Percentiles rank a stretch among this genome's conserved stretches.
Evolutionary conservation across 352 stramenopile genomes (phyloP).

Genomic region (Pythium oligandrum): DNA sequence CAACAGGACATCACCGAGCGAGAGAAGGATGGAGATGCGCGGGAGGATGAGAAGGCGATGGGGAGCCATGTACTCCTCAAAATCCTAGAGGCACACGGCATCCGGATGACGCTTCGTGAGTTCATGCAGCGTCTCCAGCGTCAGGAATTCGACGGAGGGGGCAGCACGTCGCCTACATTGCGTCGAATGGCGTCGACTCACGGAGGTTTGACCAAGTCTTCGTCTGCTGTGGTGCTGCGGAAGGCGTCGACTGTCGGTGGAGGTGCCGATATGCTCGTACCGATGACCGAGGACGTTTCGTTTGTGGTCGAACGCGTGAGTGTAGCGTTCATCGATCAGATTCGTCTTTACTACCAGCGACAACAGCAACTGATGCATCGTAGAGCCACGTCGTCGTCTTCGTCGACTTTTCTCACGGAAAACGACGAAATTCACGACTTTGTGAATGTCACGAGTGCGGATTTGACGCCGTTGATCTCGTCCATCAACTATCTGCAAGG

Average conservation of each 20-base stretch:
- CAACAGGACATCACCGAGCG: constrained; percentile 1
- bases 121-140: constrained; percentile 23
- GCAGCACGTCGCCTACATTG: background rate
- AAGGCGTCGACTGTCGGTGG: background rate
- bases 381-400: constrained; percentile 4
- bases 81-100: constrained; percentile 29
- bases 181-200: too few species aligned
- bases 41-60: background rate
- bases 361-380: constrained; percentile 20
- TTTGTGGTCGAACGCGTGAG: constrained; percentile 14
- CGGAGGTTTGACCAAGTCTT: background rate
- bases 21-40: background rate
- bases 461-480: constrained; percentile 8
- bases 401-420: constrained; percentile 53
- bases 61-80: constrained; percentile 15
- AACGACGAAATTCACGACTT: constrained; percentile 20
- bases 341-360: constrained; percentile 9
- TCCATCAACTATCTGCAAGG: constrained; percentile 35
- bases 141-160: background rate
- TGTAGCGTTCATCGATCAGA: constrained; percentile 3
- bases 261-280: background rate
- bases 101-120: constrained; percentile 19
- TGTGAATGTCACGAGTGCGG: background rate
- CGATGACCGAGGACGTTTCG: constrained; percentile 3
- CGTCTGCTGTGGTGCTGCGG: background rate